Percentiles rank a stretch among this genome's conserved stretches.
These are phyloP conservation scores for Panicum hallii DNA, from an alignment of 202 grass and related monocot species.

Conservation along the genomic window DNA sequence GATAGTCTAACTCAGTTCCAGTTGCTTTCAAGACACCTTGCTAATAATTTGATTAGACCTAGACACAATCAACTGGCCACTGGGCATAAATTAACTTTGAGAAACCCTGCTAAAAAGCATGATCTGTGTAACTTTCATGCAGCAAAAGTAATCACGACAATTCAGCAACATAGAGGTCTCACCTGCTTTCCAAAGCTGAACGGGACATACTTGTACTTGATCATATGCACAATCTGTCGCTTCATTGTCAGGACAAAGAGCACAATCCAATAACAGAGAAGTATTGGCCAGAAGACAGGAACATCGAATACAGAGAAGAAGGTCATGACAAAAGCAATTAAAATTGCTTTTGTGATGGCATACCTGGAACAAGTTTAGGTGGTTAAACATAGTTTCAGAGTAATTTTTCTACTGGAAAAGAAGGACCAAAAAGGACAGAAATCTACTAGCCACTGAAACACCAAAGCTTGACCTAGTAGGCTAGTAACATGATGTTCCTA, in stretches of 20 bases:
- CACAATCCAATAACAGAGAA: constrained; percentile 84
- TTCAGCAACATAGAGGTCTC: constrained; percentile 28
- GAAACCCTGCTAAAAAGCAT: not conserved
- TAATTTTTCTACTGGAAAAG: not conserved
- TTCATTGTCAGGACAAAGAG: constrained; percentile 90
- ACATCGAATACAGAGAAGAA: constrained; percentile 92
- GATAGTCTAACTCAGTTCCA: not conserved
- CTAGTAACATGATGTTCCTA: not conserved
- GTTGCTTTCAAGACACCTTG: not conserved
- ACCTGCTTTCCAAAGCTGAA: constrained; percentile 90
- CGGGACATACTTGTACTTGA: constrained; percentile 88
- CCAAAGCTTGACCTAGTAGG: not conserved
- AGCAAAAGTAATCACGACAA: not conserved
- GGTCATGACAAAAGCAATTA: constrained; percentile 88
- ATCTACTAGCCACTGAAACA: constrained; percentile 13
- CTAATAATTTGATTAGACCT: constrained; percentile 2
- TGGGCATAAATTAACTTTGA: not conserved
- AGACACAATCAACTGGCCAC: not conserved
- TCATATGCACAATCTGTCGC: constrained; percentile 86
- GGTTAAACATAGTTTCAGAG: not conserved
- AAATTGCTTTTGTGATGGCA: constrained; percentile 83
- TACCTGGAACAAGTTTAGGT: constrained; percentile 64
- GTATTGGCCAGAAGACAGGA: constrained; percentile 93
- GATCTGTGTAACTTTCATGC: not conserved
- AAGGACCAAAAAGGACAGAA: not conserved